Conservation (phyloP, 306 rosid species). For the Hippophae rhamnoides region DNA sequence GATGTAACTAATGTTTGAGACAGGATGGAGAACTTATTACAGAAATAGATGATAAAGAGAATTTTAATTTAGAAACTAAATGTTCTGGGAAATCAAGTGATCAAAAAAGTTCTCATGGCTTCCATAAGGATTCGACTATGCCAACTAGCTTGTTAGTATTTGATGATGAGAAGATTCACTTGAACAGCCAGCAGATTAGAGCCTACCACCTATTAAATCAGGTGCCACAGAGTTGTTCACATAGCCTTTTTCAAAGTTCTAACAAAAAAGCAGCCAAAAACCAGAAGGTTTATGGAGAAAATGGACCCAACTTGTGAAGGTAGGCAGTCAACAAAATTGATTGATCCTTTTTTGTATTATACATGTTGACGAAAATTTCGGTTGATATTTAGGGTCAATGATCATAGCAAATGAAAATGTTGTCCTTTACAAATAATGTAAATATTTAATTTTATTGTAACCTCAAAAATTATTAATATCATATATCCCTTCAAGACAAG, state of each 20-base stretch:
- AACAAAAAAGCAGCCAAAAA: conserved; percentile 16
- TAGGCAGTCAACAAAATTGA: conserved; percentile 14
- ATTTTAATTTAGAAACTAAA: conserved; percentile 23
- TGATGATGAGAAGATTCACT: conserved; percentile 20
- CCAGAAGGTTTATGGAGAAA: conserved; percentile 29
- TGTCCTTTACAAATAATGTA: no score
- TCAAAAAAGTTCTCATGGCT: conserved; percentile 18
- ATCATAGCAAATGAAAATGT: no score
- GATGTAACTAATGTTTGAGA: conserved; percentile 20
- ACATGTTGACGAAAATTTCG: no score
- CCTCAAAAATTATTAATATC: no score
- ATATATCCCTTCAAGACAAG: no score
- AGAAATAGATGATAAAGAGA: conserved; percentile 17
- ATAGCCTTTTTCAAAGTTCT: conserved; percentile 15
- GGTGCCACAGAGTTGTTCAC: conserved; percentile 13
- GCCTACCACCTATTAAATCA: conserved; percentile 12
- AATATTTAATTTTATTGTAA: no score
- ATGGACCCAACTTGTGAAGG: conserved; percentile 7
- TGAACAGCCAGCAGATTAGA: conserved; percentile 25
- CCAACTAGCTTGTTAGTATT: conserved; percentile 18
- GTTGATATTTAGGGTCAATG: no score
- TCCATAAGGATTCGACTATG: conserved; percentile 12
- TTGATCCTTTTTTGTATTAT: no score
- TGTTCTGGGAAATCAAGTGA: conserved; percentile 16
- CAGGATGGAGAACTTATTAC: conserved; percentile 16